These are phyloP conservation scores for Aspergillus alliaceus DNA, from an alignment of 2,329 filamentous ascomycete species.

Conservation along the genomic window DNA sequence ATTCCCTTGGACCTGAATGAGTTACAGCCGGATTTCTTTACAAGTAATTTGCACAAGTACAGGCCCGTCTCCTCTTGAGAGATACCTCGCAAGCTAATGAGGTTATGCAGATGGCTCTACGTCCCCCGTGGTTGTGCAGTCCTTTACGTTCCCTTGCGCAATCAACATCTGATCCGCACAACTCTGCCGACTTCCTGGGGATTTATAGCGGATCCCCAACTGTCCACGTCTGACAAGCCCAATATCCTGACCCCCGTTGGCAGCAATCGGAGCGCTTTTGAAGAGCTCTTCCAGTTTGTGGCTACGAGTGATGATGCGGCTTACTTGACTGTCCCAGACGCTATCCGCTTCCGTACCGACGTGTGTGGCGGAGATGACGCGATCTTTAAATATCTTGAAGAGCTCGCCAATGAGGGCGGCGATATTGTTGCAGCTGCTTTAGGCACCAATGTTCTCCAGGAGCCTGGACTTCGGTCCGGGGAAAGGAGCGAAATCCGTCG, in stretches of 20 bases:
- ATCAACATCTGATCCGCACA: constrained; percentile 1
- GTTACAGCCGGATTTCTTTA: background rate
- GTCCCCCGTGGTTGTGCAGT: constrained; percentile 1
- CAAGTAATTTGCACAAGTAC: constrained; percentile 3
- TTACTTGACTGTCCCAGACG: background rate
- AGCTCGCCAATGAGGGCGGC: background rate
- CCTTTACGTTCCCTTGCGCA: background rate
- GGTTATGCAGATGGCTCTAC: background rate
- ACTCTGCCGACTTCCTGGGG: constrained; percentile 2
- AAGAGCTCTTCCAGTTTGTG: background rate
- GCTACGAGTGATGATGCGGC: background rate
- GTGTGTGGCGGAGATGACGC: background rate
- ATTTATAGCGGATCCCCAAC: background rate
- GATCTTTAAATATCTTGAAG: background rate
- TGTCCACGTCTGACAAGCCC: background rate
- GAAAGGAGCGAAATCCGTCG: background rate
- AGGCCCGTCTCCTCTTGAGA: background rate
- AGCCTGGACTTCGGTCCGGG: background rate
- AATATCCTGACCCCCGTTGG: background rate
- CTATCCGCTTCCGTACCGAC: background rate
- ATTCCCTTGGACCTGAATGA: background rate
- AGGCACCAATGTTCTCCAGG: constrained; percentile 1
- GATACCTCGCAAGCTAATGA: background rate
- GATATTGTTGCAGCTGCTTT: background rate
- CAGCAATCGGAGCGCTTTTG: background rate